Evolutionary conservation across 192 early-diverging fungal species (phyloP).

Genomic region (Podila clonocystis): DNA sequence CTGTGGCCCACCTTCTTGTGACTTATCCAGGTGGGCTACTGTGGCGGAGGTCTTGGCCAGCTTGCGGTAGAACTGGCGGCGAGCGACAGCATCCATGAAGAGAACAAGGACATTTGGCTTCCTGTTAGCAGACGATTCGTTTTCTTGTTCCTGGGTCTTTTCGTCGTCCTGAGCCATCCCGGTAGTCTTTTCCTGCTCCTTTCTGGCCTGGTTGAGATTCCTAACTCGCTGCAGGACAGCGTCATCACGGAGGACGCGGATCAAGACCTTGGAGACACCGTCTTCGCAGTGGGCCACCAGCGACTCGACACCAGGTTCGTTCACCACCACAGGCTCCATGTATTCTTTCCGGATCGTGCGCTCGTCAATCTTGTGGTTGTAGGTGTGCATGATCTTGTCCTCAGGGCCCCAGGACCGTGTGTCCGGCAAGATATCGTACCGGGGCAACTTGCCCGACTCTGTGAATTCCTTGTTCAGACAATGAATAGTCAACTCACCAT

Average conservation of each 20-base stretch:
- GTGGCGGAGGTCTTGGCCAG: slow-evolving; percentile 55
- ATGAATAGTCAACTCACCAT: slow-evolving; percentile 50
- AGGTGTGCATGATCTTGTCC: slow-evolving; percentile 54
- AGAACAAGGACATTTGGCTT: slow-evolving; percentile 60
- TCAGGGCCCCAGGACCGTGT: slow-evolving; percentile 57
- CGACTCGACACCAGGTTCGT: slow-evolving; percentile 44
- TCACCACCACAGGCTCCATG: slow-evolving; percentile 26
- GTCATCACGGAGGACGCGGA: slow-evolving; percentile 26
- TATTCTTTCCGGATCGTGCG: slow-evolving; percentile 27
- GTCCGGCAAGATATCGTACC: slow-evolving; percentile 61
- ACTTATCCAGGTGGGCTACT: slow-evolving; percentile 42
- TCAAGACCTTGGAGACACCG: slow-evolving; percentile 35
- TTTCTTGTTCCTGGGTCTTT: background rate
- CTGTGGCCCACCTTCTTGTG: slow-evolving; percentile 23
- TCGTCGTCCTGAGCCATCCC: slow-evolving; percentile 2
- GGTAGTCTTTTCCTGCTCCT: slow-evolving; percentile 10
- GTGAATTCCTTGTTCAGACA: slow-evolving; percentile 35
- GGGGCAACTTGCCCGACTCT: slow-evolving; percentile 11
- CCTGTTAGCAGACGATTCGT: background rate
- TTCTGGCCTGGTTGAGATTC: slow-evolving; percentile 7
- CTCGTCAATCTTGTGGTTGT: slow-evolving; percentile 56
- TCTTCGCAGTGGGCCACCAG: slow-evolving; percentile 60
- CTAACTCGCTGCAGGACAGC: slow-evolving; percentile 21
- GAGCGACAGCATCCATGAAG: slow-evolving; percentile 64
- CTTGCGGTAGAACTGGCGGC: slow-evolving; percentile 62